Evolutionary conservation across 2,329 filamentous ascomycete genomes (phyloP), one percentile per base, ranked within the genome.

Genomic region (Xylaria sp.): DNA sequence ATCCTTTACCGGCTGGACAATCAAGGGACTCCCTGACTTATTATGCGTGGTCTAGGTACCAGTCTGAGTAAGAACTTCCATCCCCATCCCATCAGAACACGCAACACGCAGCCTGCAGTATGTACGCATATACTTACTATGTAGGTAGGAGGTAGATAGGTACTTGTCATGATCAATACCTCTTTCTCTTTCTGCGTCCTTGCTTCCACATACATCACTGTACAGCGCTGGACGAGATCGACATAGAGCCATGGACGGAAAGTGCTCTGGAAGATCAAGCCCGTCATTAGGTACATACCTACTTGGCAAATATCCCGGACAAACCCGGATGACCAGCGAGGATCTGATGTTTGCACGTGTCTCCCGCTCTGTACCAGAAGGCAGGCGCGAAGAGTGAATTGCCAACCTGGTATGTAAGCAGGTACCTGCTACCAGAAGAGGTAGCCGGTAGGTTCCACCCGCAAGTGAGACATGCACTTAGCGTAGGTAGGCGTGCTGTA

Each of bases 391-490:
- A 36, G 34, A 36, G 34, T 36, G 34, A 36, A 36, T 36, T 36
- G 24, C 24, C 24, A 27, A 27, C 24, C 24, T 27, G 24, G 24
- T 27, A 27, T 2, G 4, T 27, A 27, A 36, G 34, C 4, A 42
- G 11, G 14, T 42, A 42, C 39, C 39, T 42, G 24, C 47, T 21
- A 21, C n/a, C 11, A 24, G 5, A 9, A 21, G 7, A 24, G 11
- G 39, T 42, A 17, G 39, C 39, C 14, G 12, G 39, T 11, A 11
- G 39, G 39, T 8, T 42, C 39, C 14, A 50, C 47, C 11, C 17
- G 4, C 47, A 24, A 30, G 50, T 30, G 50, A 53, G 50, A 39
- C 34, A 57, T 42, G 56, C 47, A 59, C 56, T 24, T 36, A 36
- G 34, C 34, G 34, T 36, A 42, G 39, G 30, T 54, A 32, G 27